These are phyloP conservation scores for Candida rishiriensis DNA, from an alignment of 805 yeast genomes.

Conservation along the genomic window DNA sequence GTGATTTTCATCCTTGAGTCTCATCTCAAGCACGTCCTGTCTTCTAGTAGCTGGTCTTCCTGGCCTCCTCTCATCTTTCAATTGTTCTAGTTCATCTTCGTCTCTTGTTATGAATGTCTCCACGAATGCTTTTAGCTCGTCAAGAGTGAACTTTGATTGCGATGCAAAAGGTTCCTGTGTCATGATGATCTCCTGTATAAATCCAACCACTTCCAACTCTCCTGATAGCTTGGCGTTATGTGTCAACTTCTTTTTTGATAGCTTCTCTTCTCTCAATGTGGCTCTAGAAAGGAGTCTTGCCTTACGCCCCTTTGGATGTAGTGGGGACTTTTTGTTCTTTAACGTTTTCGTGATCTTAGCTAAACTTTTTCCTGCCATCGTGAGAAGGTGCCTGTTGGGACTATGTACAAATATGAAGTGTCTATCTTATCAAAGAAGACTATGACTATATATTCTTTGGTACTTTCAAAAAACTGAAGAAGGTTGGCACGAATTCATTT, in stretches of 20 bases:
- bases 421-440: no score
- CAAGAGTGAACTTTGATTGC: conserved; percentile 41
- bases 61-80: conserved; percentile 65
- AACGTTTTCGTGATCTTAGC: conserved; percentile 60
- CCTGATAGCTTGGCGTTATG: conserved; percentile 55
- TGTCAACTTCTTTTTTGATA: conserved; percentile 53
- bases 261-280: conserved; percentile 73
- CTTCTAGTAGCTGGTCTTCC: conserved; percentile 78
- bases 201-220: conserved; percentile 54
- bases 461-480: no score
- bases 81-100: conserved; percentile 66
- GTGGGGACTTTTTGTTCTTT: conserved; percentile 47
- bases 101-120: conserved; percentile 62
- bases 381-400: not conserved
- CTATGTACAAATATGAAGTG: no score
- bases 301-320: conserved; percentile 89
- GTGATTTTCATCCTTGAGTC: conserved; percentile 54
- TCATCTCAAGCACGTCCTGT: conserved; percentile 63
- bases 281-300: conserved; percentile 82
- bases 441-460: no score
- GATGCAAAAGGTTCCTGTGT: conserved; percentile 33
- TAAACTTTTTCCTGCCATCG: conserved; percentile 58
- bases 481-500: no score
- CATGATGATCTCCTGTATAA: conserved; percentile 55
- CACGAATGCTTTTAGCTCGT: conserved; percentile 59